Evolutionary conservation across 108 stramenopile genomes (phyloP).

Genomic region (Cylindrotheca fusiformis): DNA sequence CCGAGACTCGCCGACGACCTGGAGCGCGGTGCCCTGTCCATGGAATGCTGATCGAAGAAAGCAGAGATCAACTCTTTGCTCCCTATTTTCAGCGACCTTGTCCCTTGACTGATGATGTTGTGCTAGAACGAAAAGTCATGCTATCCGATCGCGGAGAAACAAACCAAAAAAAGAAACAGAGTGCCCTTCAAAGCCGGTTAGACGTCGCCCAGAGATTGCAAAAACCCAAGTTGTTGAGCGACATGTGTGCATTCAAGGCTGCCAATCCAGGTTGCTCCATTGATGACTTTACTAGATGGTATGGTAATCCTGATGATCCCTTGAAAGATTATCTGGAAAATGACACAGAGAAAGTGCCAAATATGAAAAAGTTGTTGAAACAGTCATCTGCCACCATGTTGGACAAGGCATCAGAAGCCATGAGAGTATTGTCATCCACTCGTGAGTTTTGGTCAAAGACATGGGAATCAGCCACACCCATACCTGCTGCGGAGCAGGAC

Average conservation of each 20-base stretch:
- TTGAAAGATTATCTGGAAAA: conserved; percentile 54
- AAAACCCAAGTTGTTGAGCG: conserved; percentile 74
- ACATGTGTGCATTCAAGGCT: conserved; percentile 88
- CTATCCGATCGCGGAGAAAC: conserved; percentile 26
- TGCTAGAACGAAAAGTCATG: conserved; percentile 58
- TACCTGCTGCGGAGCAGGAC: conserved; percentile 70
- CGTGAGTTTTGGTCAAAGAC: conserved; percentile 79
- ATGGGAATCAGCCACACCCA: conserved; percentile 68
- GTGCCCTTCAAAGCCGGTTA: conserved; percentile 51
- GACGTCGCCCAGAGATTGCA: conserved; percentile 70
- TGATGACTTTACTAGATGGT: conserved; percentile 84
- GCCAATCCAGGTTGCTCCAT: conserved; percentile 72
- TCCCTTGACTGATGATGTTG: conserved; percentile 82
- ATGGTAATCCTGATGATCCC: conserved; percentile 78
- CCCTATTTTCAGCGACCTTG: conserved; percentile 77
- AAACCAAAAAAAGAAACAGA: conserved; percentile 12
- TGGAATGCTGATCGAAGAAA: conserved; percentile 32
- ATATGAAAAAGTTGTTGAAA: conserved; percentile 20
- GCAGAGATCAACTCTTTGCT: conserved; percentile 80
- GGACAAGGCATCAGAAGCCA: conserved; percentile 70
- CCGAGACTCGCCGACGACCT: conserved; percentile 31
- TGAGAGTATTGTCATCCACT: conserved; percentile 54
- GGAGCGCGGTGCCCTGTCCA: conserved; percentile 82
- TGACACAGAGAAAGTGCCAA: conserved; percentile 11
- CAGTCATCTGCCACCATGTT: conserved; percentile 37